Conservation (phyloP, 768 basidiomycete species). For the Hericium coralloides region DNA sequence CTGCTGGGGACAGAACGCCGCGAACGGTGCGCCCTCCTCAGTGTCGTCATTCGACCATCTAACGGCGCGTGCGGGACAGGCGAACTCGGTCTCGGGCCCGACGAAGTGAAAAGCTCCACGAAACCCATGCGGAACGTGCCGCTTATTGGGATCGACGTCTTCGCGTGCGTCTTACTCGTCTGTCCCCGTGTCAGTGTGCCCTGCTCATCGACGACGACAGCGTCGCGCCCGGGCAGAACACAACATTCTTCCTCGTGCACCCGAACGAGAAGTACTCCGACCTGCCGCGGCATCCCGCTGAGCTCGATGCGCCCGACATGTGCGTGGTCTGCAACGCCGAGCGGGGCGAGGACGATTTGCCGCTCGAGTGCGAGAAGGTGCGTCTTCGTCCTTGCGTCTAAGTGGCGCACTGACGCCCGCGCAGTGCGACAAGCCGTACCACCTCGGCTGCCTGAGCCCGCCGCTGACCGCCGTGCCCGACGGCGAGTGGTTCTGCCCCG, state of each 20-base stretch:
- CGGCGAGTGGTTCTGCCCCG: constrained; percentile 89
- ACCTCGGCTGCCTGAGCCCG: constrained; percentile 72
- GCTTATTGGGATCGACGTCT: constrained; percentile 70
- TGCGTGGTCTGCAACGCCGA: constrained; percentile 71
- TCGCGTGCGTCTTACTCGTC: constrained; percentile 42
- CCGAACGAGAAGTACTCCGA: constrained; percentile 71
- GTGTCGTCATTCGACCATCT: not conserved
- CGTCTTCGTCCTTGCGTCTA: constrained; percentile 2
- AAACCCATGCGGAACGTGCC: constrained; percentile 68
- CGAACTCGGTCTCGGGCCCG: constrained; percentile 74
- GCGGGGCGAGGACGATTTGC: constrained; percentile 60
- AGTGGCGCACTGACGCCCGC: constrained; percentile 3
- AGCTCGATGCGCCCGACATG: constrained; percentile 54
- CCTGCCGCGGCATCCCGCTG: constrained; percentile 70
- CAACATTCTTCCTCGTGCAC: constrained; percentile 72
- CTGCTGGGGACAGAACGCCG: constrained; percentile 79
- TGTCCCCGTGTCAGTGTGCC: too few species aligned
- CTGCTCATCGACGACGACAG: constrained; percentile 28
- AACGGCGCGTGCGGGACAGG: constrained; percentile 27
- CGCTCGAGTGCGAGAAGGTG: constrained; percentile 90
- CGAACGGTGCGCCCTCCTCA: constrained; percentile 44
- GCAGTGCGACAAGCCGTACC: constrained; percentile 87
- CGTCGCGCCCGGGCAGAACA: constrained; percentile 80
- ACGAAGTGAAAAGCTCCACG: constrained; percentile 80
- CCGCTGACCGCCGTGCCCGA: constrained; percentile 72